Conservation (phyloP, 179 eudicot species). For the Carnegiea gigantea region DNA sequence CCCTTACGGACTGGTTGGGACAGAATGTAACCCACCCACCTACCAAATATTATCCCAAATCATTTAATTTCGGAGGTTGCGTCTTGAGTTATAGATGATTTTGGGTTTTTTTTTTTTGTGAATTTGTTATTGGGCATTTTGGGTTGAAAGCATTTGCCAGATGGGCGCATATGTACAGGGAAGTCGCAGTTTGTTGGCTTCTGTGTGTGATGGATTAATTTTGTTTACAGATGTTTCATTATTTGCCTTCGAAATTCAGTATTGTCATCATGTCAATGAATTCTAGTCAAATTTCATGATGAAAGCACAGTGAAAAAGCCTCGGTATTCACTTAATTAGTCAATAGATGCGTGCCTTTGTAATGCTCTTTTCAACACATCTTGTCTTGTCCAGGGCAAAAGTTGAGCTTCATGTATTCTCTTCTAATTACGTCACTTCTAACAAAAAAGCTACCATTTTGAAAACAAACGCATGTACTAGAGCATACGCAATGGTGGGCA, state of each 20-base stretch:
- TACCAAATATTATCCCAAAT: conserved; percentile 8
- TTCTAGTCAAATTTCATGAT: conserved; percentile 6
- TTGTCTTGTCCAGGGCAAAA: conserved; percentile 18
- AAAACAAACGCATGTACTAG: too few species aligned
- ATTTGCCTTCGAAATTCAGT: neutral
- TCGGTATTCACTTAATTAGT: neutral
- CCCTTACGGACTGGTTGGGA: neutral
- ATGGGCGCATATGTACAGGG: conserved; percentile 32
- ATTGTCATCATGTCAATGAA: conserved; percentile 3
- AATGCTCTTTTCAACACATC: conserved; percentile 12
- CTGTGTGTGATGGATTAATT: conserved; percentile 8
- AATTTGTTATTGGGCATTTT: neutral
- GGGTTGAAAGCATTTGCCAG: neutral
- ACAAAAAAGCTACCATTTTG: too few species aligned
- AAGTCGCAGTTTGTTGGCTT: conserved; percentile 13
- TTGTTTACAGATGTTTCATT: neutral
- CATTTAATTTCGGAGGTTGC: neutral
- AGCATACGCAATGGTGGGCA: too few species aligned
- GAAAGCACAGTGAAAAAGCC: neutral
- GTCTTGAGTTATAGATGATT: conserved; percentile 9
- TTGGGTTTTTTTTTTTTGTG: neutral
- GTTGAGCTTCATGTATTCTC: neutral
- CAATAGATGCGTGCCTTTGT: neutral
- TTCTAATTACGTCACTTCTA: too few species aligned
- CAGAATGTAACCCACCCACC: conserved; percentile 17